Conservation (phyloP, 768 basidiomycete genomes). For the Piloderma croceum region DNA sequence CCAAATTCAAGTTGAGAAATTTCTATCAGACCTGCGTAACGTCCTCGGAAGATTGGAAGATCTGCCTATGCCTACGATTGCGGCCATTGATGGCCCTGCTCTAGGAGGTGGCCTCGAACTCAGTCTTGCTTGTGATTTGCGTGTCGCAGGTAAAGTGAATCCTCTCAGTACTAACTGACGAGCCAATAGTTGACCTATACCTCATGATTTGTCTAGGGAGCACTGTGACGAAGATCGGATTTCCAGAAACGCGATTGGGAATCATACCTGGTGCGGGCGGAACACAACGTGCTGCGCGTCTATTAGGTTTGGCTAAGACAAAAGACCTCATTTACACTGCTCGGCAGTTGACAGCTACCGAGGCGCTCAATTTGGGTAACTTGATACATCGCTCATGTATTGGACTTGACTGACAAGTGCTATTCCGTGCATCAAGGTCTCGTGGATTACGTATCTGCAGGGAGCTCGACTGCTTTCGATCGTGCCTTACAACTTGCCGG, state of each 20-base stretch:
- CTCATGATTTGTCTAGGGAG: constrained; percentile 38
- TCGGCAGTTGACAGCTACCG: constrained; percentile 54
- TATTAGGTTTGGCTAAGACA: constrained; percentile 74
- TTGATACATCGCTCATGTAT: constrained; percentile 5
- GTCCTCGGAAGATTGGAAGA: constrained; percentile 73
- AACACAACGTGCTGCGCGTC: constrained; percentile 74
- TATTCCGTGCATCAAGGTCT: constrained; percentile 48
- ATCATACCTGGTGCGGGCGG: constrained; percentile 92
- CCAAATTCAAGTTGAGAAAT: constrained; percentile 63
- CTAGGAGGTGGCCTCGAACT: constrained; percentile 91
- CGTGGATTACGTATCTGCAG: constrained; percentile 71
- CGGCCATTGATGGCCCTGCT: constrained; percentile 89
- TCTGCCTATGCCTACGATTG: constrained; percentile 84
- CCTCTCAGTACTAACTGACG: not conserved
- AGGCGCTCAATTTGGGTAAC: constrained; percentile 70
- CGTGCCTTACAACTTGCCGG: constrained; percentile 66
- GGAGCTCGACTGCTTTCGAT: constrained; percentile 58
- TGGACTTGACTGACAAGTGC: constrained; percentile 2
- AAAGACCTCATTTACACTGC: constrained; percentile 87
- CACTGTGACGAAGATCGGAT: constrained; percentile 75
- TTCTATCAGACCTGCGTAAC: constrained; percentile 66
- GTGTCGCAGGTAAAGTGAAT: constrained; percentile 71
- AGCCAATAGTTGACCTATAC: too few species aligned
- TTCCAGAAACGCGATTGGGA: constrained; percentile 73
- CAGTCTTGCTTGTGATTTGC: constrained; percentile 82